Conservation (phyloP, 2,329 filamentous ascomycete genomes). For the Fusarium chaquense region DNA sequence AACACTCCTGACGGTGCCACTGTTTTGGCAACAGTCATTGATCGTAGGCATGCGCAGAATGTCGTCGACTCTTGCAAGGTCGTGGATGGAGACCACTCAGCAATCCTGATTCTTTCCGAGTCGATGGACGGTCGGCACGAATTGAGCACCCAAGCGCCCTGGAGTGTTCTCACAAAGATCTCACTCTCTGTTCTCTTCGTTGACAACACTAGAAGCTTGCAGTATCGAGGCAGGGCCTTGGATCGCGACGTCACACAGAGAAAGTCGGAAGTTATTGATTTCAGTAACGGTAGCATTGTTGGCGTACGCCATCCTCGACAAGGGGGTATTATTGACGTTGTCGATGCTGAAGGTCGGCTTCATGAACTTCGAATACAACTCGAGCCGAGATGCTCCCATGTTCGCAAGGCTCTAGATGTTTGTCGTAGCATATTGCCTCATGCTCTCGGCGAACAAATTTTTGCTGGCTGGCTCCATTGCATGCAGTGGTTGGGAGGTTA, state of each 20-base stretch:
- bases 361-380: conserved; percentile 78
- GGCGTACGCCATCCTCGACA: conserved; percentile 69
- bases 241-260: conserved; percentile 64
- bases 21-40: conserved; percentile 55
- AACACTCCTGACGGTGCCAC: conserved; percentile 32
- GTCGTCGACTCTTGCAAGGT: conserved; percentile 80
- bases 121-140: conserved; percentile 72
- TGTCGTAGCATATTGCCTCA: conserved; percentile 74
- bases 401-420: conserved; percentile 69
- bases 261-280: conserved; percentile 60
- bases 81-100: conserved; percentile 73
- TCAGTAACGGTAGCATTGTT: conserved; percentile 61
- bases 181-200: conserved; percentile 70
- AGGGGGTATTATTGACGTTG: conserved; percentile 72
- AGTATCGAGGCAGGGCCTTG: conserved; percentile 64
- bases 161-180: conserved; percentile 78
- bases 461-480: conserved; percentile 79
- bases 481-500: conserved; percentile 74
- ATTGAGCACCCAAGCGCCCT: conserved; percentile 79
- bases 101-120: conserved; percentile 77
- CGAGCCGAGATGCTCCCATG: conserved; percentile 72
- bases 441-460: conserved; percentile 68
- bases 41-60: conserved; percentile 71
- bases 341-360: conserved; percentile 70
- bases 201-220: conserved; percentile 70